Evolutionary conservation across 2,329 filamentous ascomycete species (phyloP).

Genomic region (Falciphora oryzae): DNA sequence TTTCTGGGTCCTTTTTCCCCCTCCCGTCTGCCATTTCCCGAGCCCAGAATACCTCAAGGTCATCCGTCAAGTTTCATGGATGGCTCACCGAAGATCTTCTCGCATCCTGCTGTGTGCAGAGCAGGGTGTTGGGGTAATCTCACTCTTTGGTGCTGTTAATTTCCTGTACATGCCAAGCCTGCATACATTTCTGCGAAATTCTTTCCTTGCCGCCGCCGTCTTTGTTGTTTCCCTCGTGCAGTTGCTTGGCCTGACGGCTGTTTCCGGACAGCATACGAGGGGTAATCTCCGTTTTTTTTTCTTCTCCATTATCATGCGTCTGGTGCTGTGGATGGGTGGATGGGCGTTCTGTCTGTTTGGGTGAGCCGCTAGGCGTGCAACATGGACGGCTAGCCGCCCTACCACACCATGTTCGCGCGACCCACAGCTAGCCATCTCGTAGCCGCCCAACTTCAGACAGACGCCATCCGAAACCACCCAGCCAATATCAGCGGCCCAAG

Average conservation of each 20-base stretch:
- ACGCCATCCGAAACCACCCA: slow-evolving; percentile 36
- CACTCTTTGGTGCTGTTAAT: neutral
- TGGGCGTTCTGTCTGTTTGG: neutral
- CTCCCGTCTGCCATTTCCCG: neutral
- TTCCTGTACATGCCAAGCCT: neutral
- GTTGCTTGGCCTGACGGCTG: neutral
- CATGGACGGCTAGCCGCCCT: slow-evolving; percentile 9
- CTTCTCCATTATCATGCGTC: neutral
- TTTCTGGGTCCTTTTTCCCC: neutral
- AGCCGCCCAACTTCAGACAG: slow-evolving; percentile 44
- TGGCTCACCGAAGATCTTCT: neutral
- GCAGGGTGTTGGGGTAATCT: too few species aligned
- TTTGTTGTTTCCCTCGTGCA: neutral
- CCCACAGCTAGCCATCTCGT: slow-evolving; percentile 25
- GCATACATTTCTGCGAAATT: neutral
- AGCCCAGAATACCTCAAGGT: too few species aligned
- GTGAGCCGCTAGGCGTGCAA: neutral
- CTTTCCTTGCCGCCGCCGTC: too few species aligned
- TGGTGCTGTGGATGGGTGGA: neutral
- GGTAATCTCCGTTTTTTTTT: neutral
- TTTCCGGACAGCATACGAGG: neutral
- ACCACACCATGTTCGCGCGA: slow-evolving; percentile 5
- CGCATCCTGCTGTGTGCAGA: too few species aligned
- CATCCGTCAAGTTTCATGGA: neutral
- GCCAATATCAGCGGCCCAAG: slow-evolving; percentile 47